phyloP scores from a whole-genome alignment of 768 basidiomycete species.

The Wakefieldia striispora region DNA sequence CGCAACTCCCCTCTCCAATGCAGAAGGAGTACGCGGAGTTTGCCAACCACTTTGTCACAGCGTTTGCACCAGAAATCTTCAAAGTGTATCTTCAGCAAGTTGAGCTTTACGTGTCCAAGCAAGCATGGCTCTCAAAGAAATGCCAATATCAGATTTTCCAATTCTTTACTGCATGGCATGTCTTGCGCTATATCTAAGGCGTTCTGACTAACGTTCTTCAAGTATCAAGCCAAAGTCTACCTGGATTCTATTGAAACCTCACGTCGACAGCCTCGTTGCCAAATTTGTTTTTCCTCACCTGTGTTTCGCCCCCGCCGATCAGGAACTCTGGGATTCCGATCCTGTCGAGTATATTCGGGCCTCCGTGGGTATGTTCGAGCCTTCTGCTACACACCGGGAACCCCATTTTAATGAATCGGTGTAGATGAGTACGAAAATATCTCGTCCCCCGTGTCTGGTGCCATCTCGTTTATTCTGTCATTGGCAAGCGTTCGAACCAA shows the following conservation, averaged over 20 bases:
- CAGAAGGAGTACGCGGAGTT: conserved; percentile 68
- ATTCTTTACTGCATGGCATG: conserved; percentile 87
- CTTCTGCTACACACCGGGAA: neutral
- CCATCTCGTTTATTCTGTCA: conserved; percentile 76
- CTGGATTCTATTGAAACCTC: conserved; percentile 84
- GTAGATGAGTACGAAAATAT: conserved; percentile 81
- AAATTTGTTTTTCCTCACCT: conserved; percentile 85
- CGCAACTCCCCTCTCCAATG: conserved; percentile 75
- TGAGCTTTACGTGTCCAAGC: conserved; percentile 69
- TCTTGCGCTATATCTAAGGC: neutral
- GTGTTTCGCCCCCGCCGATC: conserved; percentile 66
- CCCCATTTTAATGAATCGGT: neutral
- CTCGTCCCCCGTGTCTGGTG: conserved; percentile 72
- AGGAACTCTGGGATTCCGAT: conserved; percentile 76
- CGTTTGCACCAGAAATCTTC: conserved; percentile 85
- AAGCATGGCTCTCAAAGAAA: conserved; percentile 79
- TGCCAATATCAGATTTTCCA: conserved; percentile 80
- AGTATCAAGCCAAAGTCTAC: conserved; percentile 94
- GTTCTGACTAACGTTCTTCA: conserved; percentile 13
- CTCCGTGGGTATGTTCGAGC: conserved; percentile 56
- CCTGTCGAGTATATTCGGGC: conserved; percentile 80
- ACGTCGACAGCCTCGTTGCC: conserved; percentile 73
- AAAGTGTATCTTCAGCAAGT: conserved; percentile 67
- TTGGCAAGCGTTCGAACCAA: conserved; percentile 80
- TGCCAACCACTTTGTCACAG: conserved; percentile 70